Base-by-base conservation (phyloP, 495 filamentous ascomycete species). In the Friedmanniomyces simplex region DNA sequence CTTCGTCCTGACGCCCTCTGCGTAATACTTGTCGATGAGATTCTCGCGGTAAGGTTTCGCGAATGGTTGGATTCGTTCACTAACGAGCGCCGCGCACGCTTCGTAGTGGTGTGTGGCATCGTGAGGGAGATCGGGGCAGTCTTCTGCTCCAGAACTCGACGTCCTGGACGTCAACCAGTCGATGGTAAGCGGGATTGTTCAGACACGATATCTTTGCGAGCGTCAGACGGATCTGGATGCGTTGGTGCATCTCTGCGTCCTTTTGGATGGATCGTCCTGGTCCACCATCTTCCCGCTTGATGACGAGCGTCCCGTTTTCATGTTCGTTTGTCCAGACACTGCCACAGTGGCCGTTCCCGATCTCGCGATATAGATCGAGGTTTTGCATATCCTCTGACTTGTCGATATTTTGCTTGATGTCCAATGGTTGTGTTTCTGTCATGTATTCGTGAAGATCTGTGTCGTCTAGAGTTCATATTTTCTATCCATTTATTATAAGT, bases 271-370 rank as follows among this genome's bases (percentile, higher is more conserved):
- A 63, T 4, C 63, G 63, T 13, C 50, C 52, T n/a, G 60, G 53
- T 12, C 34, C 39, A n/a, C 60, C 57, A 52, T 66, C 63, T 60
- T 66, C 60, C 25, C 63, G 41, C 49, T 59, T 59, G 13, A 55
- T 60, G 13, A 18, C 50, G 36, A 20, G 4, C 12, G 50, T 20
- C 32, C 14, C 14, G 25, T 39, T 28, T 34, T 34, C 26, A n/a
- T 20, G 2, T 4, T 51, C 48, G 49, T 36, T 14, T 20, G 42
- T 42, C 63, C 63, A 65, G 24, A 65, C 52, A 46, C 59, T 62
- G 42, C 63, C 63, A 55, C 63, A 65, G 47, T 39, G 46, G 42
- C 63, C 63, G 26, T 56, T 46, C 20, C 63, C 59, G 52, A 65
- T 65, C 18, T 61, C 50, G 20, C 60, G 56, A 50, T n/a, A n/a